Base-by-base conservation (phyloP, 2,329 filamentous ascomycete genomes). In the Pestalotiopsis sp. region DNA sequence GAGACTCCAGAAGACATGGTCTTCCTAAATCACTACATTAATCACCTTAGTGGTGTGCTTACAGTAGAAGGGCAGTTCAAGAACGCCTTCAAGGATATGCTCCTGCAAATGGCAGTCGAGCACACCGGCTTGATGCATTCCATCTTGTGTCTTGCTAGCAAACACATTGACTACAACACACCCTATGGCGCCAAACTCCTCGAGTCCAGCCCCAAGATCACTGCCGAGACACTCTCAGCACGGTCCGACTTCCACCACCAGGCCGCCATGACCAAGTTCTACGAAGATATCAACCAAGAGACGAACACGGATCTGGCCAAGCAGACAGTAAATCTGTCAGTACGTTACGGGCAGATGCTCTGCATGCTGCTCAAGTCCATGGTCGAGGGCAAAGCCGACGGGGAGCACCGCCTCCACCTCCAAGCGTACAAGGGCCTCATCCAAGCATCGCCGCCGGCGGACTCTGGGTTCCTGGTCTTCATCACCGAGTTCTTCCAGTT, bases 111-210 rank as follows among this genome's bases (percentile, higher is more conserved):
- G 83, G 94, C 94, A 2, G 90, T 93, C 57, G 86, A 91, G 70
- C 91, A 97, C 77, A 87, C 90, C 71, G 94, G 94, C 13, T 84
- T 97, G 66, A 97, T 97, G 94, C 94, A 97, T 78, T 96, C 94
- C 12, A 89, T 97, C 64, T 86, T 97, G 66, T 94, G 93, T 59
- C 85, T 97, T 9, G 93, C 94, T 49, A 93, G 93, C 73, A 94
- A 91, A 70, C 94, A 97, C 74, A 86, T 91, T 67, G 87, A 91
- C 77, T 86, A 85, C 70, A 83, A 86, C 4, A 86, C 87, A 0
- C 84, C 87, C 0, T 89, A 90, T 67, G 88, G 87, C 12, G 72
- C 78, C 68, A 87, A 86, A 61, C 76, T 90, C 4, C 78, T 91
- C 5, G 80, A 80, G 41, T 83, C 85, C 25, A 83, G 86, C 71